A percentile compares a stretch with the other conserved stretches of the same genome.
Evolutionary conservation across 352 stramenopile species (phyloP).

Genomic region (Phytophthora lateralis): DNA sequence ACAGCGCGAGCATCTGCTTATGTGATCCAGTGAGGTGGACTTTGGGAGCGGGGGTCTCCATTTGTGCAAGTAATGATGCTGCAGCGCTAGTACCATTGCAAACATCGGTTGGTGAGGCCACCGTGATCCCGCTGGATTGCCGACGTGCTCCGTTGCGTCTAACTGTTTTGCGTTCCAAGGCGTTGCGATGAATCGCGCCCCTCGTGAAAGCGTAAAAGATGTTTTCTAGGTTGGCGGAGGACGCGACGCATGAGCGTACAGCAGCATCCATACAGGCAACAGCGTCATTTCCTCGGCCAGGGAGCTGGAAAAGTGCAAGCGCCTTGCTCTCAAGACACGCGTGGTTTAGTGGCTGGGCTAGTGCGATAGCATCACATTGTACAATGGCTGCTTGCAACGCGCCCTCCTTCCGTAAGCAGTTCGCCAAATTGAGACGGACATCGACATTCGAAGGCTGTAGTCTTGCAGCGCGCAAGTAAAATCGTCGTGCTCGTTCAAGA

Average conservation of each 20-base stretch:
- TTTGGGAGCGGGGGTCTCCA: constrained; percentile 16
- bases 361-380: constrained; percentile 59
- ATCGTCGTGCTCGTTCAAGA: constrained; percentile 60
- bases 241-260: constrained; percentile 61
- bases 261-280: constrained; percentile 61
- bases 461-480: constrained; percentile 66
- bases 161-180: constrained; percentile 59
- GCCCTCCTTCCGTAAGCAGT: constrained; percentile 60
- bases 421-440: constrained; percentile 70
- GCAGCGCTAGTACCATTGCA: constrained; percentile 14
- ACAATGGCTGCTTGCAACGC: constrained; percentile 48
- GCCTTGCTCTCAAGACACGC: constrained; percentile 63
- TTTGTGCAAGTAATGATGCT: constrained; percentile 16
- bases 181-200: constrained; percentile 55
- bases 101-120: background rate
- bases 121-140: constrained; percentile 1
- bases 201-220: constrained; percentile 71
- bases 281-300: constrained; percentile 41
- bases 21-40: constrained; percentile 50
- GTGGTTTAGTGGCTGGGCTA: constrained; percentile 53
- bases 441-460: constrained; percentile 68
- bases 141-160: constrained; percentile 26
- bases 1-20: constrained; percentile 71
- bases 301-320: constrained; percentile 58
- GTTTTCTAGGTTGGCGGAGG: constrained; percentile 60